Conservation (phyloP, 1,139 yeast species). For the Ogataea hybrid region DNA sequence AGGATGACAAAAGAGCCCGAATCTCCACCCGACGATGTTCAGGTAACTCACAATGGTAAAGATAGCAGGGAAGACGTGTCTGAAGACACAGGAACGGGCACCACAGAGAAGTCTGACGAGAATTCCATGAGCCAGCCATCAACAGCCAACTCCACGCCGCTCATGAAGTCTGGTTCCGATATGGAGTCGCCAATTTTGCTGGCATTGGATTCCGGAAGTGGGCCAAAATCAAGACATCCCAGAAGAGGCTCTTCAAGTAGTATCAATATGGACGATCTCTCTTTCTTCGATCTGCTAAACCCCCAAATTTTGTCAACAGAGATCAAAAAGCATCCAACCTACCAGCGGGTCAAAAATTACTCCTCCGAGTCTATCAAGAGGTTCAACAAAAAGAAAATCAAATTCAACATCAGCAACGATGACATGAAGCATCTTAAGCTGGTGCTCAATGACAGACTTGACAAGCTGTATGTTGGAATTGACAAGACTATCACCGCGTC, state of each 20-base stretch:
- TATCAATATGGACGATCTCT: conserved; percentile 29
- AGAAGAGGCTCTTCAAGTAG: conserved; percentile 20
- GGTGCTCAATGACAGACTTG: conserved; percentile 40
- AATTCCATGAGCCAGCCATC: conserved; percentile 7
- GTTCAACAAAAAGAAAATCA: conserved; percentile 21
- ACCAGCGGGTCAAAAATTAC: conserved; percentile 32
- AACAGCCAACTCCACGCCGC: conserved; percentile 15
- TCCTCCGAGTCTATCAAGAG: conserved; percentile 21
- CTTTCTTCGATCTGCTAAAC: conserved; percentile 38
- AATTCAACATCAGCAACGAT: conserved; percentile 27
- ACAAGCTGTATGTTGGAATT: conserved; percentile 56
- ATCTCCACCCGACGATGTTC: not conserved
- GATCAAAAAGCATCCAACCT: conserved; percentile 30
- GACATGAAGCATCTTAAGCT: conserved; percentile 33
- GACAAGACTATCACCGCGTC: conserved; percentile 53
- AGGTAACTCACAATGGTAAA: too few species aligned
- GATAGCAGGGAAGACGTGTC: too few species aligned
- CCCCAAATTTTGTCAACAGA: conserved; percentile 33
- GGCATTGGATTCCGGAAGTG: conserved; percentile 9
- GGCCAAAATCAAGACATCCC: not conserved
- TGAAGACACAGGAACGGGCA: not conserved
- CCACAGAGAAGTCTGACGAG: not conserved
- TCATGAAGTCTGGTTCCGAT: conserved; percentile 5
- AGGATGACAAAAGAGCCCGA: not conserved
- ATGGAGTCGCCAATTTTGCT: conserved; percentile 13